Evolutionary conservation across 495 filamentous ascomycete species (phyloP).

Genomic region (Penicillium roqueforti): DNA sequence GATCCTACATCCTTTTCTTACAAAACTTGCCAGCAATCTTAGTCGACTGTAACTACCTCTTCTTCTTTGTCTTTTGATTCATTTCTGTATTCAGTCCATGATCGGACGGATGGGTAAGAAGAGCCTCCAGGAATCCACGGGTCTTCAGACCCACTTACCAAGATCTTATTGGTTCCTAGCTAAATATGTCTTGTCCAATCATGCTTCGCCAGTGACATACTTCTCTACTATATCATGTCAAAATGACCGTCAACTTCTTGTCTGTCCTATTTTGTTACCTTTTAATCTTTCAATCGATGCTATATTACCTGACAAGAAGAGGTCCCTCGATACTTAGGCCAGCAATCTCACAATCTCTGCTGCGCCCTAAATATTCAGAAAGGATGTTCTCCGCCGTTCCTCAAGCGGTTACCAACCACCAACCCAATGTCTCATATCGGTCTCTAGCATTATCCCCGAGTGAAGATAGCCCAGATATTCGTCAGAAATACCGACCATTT

Average conservation of each 20-base stretch:
- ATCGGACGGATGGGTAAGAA: background rate
- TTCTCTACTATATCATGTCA: background rate
- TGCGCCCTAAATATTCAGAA: constrained; percentile 4
- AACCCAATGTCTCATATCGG: constrained; percentile 3
- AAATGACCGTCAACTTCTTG: background rate
- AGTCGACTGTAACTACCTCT: background rate
- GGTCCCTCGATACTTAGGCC: background rate
- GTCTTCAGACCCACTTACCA: background rate
- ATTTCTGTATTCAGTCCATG: background rate
- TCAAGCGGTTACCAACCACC: constrained; percentile 4
- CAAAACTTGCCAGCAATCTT: background rate
- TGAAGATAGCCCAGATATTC: constrained; percentile 47
- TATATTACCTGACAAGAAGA: background rate
- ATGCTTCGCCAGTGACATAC: background rate
- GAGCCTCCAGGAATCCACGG: background rate
- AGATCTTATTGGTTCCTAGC: background rate
- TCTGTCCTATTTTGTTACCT: background rate
- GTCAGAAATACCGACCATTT: constrained; percentile 57
- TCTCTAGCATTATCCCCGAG: constrained; percentile 40
- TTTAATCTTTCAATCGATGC: background rate
- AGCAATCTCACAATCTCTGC: background rate
- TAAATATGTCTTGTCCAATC: background rate
- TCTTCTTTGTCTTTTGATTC: background rate
- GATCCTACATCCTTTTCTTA: background rate
- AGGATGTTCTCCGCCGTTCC: constrained; percentile 8